These are phyloP conservation scores for Malus domestica DNA, from an alignment of 306 rosid genomes.

Conservation along the genomic window DNA sequence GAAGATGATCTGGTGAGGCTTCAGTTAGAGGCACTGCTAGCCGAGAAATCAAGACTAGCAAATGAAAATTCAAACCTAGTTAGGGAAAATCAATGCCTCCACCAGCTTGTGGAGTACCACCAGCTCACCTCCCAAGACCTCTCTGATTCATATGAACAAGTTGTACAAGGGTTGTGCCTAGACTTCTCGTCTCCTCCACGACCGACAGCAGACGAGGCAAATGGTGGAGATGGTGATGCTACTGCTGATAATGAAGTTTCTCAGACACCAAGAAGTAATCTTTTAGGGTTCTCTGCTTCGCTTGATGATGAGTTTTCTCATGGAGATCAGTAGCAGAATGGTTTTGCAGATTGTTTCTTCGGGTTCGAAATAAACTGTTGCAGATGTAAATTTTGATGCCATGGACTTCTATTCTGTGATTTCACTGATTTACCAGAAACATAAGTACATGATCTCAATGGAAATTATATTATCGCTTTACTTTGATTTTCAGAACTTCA, in stretches of 20 bases:
- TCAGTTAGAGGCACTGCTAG: slow-evolving; percentile 85
- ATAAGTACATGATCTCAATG: too few relatives aligned
- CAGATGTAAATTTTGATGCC: slow-evolving; percentile 1
- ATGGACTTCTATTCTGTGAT: neutral
- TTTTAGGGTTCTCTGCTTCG: slow-evolving; percentile 26
- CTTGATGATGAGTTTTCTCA: slow-evolving; percentile 24
- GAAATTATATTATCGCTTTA: too few relatives aligned
- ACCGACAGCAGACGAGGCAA: slow-evolving; percentile 29
- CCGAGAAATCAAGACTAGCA: slow-evolving; percentile 88
- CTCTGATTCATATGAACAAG: slow-evolving; percentile 56
- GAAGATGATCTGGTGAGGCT: slow-evolving; percentile 99
- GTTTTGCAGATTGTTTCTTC: neutral
- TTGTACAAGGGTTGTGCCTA: slow-evolving; percentile 61
- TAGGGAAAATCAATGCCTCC: slow-evolving; percentile 89
- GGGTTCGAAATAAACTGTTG: neutral
- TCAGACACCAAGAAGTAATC: slow-evolving; percentile 29
- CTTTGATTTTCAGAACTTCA: too few relatives aligned
- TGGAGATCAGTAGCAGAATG: slow-evolving; percentile 1
- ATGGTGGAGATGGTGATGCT: slow-evolving; percentile 12
- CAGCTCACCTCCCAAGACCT: slow-evolving; percentile 76
- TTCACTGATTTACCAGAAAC: neutral
- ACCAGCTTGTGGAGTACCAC: slow-evolving; percentile 93
- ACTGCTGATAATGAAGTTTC: slow-evolving; percentile 11
- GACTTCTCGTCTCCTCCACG: slow-evolving; percentile 82
- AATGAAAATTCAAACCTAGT: slow-evolving; percentile 73